phyloP scores from a whole-genome alignment of 257 asterid species.

The Nicotiana sylvestris region DNA sequence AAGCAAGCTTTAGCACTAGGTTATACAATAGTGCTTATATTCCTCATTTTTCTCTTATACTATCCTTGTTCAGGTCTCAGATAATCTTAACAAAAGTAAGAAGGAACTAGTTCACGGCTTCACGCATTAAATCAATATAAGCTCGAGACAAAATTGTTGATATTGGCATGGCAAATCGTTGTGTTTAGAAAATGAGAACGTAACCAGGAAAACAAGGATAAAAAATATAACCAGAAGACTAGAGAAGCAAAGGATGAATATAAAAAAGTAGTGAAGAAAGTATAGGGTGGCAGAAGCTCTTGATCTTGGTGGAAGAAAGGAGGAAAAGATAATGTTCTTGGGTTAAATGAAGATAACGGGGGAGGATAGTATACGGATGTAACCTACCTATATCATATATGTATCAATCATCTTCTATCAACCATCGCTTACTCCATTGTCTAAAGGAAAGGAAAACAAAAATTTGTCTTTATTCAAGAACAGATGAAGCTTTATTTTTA shows the following conservation, averaged over 20 bases:
- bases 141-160: background rate
- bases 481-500: background rate
- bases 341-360: background rate
- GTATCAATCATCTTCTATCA: conserved; percentile 2
- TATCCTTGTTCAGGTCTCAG: background rate
- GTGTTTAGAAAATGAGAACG: background rate
- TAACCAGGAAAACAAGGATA: conserved; percentile 3
- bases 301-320: background rate
- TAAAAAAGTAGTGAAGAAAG: background rate
- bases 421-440: background rate
- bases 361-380: background rate
- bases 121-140: background rate
- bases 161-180: background rate
- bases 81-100: background rate
- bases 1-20: background rate
- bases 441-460: background rate
- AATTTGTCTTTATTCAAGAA: background rate
- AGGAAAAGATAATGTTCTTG: background rate
- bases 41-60: background rate
- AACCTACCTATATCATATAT: background rate
- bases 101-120: background rate
- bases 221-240: background rate
- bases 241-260: background rate
- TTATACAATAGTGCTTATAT: background rate
- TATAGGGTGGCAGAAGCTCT: background rate